Base-by-base conservation (phyloP, 208 protist genomes). In the Wallacemonas sp. region DNA sequence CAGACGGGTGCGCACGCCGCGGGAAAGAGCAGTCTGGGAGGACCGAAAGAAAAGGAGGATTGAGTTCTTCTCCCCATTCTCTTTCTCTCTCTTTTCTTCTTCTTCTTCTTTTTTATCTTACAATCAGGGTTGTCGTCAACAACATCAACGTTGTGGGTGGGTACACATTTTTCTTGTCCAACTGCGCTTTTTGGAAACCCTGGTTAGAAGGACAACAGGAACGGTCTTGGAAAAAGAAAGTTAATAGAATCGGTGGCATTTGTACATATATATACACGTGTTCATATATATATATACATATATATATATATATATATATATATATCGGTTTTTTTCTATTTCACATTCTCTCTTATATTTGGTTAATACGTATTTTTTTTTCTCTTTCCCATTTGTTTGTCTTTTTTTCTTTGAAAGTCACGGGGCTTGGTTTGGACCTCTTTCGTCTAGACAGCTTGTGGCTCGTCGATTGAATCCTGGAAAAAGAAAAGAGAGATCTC, bases 201-300 rank as follows among this genome's bases (percentile, higher is more conserved):
- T n/a, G n/a, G n/a, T n/a, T n/a, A n/a, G n/a, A n/a, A n/a, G n/a
- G n/a, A n/a, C n/a, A n/a, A n/a, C n/a, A n/a, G n/a, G n/a, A n/a
- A n/a, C n/a, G n/a, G n/a, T n/a, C n/a, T n/a, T n/a, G n/a, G n/a
- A n/a, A n/a, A n/a, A n/a, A n/a, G n/a, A n/a, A n/a, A n/a, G n/a
- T n/a, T n/a, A n/a, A n/a, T n/a, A n/a, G n/a, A n/a, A n/a, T n/a
- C n/a, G n/a, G n/a, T n/a, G n/a, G n/a, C n/a, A n/a, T n/a, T n/a
- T n/a, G n/a, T n/a, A n/a, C n/a, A n/a, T n/a, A n/a, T n/a, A 41
- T 46, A 55, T 41, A 59, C 8, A 36, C 60, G n/a, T 52, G 44
- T 66, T 48, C 39, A 63, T 76, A 72, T 72, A 76, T 66, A 59
- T 66, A 72, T 54, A 66, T 67, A 66, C 46, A 39, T 10, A 63